A percentile compares a stretch with the other conserved stretches of the same genome.
Evolutionary conservation across 139 green algal species (phyloP).

Genomic region (Astrephomene gubernaculifera): DNA sequence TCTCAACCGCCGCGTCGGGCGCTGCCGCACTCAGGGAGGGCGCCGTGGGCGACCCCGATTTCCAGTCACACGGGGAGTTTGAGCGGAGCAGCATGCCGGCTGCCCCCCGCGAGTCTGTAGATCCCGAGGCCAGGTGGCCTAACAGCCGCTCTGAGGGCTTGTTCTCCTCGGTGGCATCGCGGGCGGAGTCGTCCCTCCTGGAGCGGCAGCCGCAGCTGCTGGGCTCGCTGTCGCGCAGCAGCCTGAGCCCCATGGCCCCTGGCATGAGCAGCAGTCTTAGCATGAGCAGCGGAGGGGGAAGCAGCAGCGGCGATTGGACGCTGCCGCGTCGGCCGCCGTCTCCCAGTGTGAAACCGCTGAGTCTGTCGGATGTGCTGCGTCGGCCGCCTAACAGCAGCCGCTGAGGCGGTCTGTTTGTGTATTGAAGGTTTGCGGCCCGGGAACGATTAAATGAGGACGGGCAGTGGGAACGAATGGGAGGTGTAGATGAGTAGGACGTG

Average conservation of each 20-base stretch:
- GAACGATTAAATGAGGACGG: too few relatives aligned
- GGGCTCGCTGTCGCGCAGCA: background rate
- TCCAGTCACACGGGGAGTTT: too few relatives aligned
- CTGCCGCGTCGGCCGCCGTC: background rate
- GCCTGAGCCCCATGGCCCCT: background rate
- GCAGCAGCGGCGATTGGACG: background rate
- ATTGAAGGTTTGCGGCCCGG: too few relatives aligned
- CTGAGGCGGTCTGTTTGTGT: too few relatives aligned
- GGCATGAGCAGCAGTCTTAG: background rate
- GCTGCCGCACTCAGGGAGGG: background rate
- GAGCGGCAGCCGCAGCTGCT: background rate
- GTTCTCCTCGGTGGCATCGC: background rate
- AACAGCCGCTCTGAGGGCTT: background rate
- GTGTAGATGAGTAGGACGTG: too few relatives aligned
- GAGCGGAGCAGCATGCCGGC: too few relatives aligned
- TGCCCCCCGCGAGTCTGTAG: too few relatives aligned
- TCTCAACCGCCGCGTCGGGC: background rate
- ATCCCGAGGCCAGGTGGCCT: too few relatives aligned
- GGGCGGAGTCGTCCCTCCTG: background rate
- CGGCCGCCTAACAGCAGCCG: background rate
- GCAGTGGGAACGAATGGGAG: too few relatives aligned
- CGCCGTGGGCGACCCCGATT: background rate
- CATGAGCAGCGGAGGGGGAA: background rate
- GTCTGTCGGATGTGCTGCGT: conserved; percentile 27
- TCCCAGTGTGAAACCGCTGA: conserved; percentile 28